A percentile compares a stretch with the other conserved stretches of the same genome.
phyloP scores from a whole-genome alignment of 139 green algal species.

The Chlamydomonas sphaeroides region DNA sequence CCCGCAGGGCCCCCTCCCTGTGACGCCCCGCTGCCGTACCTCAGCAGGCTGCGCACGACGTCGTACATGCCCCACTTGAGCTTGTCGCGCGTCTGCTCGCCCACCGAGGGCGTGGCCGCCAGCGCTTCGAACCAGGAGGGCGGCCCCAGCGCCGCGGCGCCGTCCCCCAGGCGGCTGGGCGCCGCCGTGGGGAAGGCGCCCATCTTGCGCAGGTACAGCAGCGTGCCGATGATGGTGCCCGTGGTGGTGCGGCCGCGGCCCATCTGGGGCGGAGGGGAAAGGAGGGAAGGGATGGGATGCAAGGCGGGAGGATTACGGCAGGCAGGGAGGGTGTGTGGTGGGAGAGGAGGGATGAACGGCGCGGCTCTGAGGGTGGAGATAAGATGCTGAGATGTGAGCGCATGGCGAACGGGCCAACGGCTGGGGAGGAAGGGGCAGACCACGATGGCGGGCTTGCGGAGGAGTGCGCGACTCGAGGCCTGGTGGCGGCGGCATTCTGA shows the following conservation, averaged over 20 bases:
- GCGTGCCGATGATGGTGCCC: slow-evolving; percentile 91
- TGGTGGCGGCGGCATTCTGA: no score
- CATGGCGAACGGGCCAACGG: no score
- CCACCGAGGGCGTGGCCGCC: not conserved
- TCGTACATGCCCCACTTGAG: slow-evolving; percentile 80
- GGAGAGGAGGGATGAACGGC: no score
- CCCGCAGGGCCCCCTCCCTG: no score
- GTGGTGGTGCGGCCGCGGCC: slow-evolving; percentile 93
- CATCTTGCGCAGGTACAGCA: slow-evolving; percentile 78
- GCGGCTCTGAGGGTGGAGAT: no score
- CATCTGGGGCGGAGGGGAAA: slow-evolving; percentile 80
- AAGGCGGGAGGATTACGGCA: not conserved
- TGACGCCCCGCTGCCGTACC: no score
- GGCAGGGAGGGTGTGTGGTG: not conserved
- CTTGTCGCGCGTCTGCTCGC: slow-evolving; percentile 50
- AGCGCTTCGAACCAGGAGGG: slow-evolving; percentile 47
- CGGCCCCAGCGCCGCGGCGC: not conserved
- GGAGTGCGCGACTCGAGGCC: no score
- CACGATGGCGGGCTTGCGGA: no score
- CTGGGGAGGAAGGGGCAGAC: no score
- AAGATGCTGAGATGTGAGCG: no score
- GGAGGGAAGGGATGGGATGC: not conserved
- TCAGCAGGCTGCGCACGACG: slow-evolving; percentile 75
- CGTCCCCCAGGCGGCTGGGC: not conserved
- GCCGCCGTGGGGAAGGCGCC: slow-evolving; percentile 42